Conservation (phyloP, 2,329 filamentous ascomycete species). For the Botrytis medusae region DNA sequence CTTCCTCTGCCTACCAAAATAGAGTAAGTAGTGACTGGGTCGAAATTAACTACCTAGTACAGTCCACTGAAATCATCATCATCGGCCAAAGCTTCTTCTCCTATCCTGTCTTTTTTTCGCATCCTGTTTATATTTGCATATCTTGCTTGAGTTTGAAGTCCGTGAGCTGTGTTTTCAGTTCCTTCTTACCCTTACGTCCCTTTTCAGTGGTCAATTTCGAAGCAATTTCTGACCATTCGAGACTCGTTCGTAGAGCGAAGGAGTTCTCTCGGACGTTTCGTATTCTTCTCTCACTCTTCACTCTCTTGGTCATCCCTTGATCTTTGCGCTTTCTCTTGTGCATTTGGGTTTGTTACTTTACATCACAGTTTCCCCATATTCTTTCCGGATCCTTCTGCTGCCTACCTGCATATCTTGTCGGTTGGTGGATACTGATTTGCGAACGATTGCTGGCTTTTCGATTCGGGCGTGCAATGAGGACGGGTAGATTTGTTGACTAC, state of each 20-base stretch:
- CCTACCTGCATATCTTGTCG: constrained; percentile 17
- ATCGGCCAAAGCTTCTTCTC: constrained; percentile 16
- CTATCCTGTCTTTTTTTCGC: constrained; percentile 16
- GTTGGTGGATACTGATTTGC: constrained; percentile 15
- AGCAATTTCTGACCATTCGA: constrained; percentile 11
- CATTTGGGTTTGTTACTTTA: constrained; percentile 21
- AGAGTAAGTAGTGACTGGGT: background rate
- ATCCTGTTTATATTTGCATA: constrained; percentile 16
- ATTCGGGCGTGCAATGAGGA: constrained; percentile 22
- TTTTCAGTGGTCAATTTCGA: constrained; percentile 19
- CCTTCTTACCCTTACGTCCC: constrained; percentile 13
- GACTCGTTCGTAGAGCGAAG: constrained; percentile 19
- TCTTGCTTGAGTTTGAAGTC: constrained; percentile 9
- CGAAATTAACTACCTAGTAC: background rate
- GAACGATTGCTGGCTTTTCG: constrained; percentile 27
- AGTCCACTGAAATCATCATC: constrained; percentile 9
- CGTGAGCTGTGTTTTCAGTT: constrained; percentile 17
- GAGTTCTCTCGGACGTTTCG: constrained; percentile 32
- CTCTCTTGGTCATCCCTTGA: constrained; percentile 32
- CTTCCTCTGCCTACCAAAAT: background rate
- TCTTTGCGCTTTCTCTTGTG: constrained; percentile 22
- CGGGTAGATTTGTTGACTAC: background rate
- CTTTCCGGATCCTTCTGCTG: constrained; percentile 21
- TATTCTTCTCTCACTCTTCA: constrained; percentile 27
- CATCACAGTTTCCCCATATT: constrained; percentile 22